Base-by-base conservation (phyloP, 73 alveolate genomes). In the Paramecium biaurelia region DNA sequence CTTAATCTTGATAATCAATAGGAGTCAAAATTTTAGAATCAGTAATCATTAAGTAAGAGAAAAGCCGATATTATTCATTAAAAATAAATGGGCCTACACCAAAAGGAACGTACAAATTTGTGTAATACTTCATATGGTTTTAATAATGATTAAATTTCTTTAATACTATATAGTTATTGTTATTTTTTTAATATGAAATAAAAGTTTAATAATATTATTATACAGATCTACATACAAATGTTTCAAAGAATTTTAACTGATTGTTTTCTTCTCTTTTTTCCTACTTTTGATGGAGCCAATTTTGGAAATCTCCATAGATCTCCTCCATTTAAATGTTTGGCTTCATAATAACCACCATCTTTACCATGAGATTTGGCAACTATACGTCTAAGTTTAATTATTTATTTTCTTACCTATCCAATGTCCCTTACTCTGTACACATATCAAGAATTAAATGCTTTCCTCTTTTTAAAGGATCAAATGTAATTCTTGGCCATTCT, bases 221-320 rank as follows among this genome's bases (percentile, higher is more conserved):
- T 63, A 32, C 28, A 63, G 20, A 26, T 32, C 20, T 63, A 63
- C 24, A 30, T 63, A 63, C 45, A 63, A 63, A 63, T 32, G 14
- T 26, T 30, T 63, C 84, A 63, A 26, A 63, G 5, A 63, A 63
- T 63, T 63, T 26, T 63, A 12, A 14, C 26, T 63, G 45, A 14
- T 32, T 74, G 12, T 12, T 37, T 41, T 74, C 63, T 90, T n/a
- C 93, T 92, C 57, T 90, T 93, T 76, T 90, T 95, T 56, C 95
- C 89, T 23, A 89, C 90, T 49, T 87, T 90, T 38, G 92, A 57
- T 14, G 98, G 96, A 56, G 93, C 47, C n/a, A 93, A 45, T 82
- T 93, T 93, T 14, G 89, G 93, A 70, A 92, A 95, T 76, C 94
- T 85, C 97, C 97, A 94, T 0, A 93, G 92, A 88, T 95, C 98